Percentiles rank a stretch among this genome's conserved stretches.
Conservation (phyloP, 1,139 yeast species). For the Geotrichum histeridarum region DNA sequence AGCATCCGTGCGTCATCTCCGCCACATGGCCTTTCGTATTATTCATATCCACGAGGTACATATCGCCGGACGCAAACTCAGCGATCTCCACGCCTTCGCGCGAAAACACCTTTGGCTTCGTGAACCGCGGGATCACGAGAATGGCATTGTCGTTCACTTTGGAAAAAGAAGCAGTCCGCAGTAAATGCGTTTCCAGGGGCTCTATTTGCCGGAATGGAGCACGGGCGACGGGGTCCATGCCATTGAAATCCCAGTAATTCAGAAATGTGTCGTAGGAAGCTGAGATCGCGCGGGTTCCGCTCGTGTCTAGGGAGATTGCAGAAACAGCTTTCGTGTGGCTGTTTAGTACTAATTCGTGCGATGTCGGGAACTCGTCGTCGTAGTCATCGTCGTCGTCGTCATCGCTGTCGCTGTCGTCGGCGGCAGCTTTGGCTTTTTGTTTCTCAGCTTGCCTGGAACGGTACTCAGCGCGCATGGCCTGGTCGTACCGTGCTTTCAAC, state of each 20-base stretch:
- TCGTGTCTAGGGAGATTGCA: conserved; percentile 31
- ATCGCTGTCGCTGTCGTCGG: conserved; percentile 4
- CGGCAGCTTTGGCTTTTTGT: neutral
- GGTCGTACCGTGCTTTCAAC: conserved; percentile 4
- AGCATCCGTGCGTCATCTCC: conserved; percentile 34
- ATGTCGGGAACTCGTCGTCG: conserved; percentile 33
- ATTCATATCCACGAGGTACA: conserved; percentile 38
- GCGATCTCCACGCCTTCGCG: conserved; percentile 31
- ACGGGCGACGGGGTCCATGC: conserved; percentile 32
- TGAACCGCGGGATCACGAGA: conserved; percentile 30
- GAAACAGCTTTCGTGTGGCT: conserved; percentile 33
- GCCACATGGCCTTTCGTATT: conserved; percentile 40
- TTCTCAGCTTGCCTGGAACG: conserved; percentile 3
- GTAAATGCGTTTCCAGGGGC: conserved; percentile 33
- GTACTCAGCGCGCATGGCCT: conserved; percentile 14
- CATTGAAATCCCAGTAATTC: conserved; percentile 37
- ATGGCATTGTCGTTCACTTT: conserved; percentile 27
- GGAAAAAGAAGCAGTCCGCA: conserved; percentile 29
- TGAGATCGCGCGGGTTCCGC: conserved; percentile 34
- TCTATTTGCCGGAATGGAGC: conserved; percentile 33
- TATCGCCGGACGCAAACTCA: conserved; percentile 37
- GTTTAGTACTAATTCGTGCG: conserved; percentile 33
- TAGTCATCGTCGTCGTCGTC: conserved; percentile 24
- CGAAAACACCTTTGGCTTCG: conserved; percentile 29
- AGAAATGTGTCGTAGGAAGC: conserved; percentile 34